These are phyloP conservation scores for Xylaria sp. DNA, from an alignment of 2,329 filamentous ascomycete species.

Conservation along the genomic window DNA sequence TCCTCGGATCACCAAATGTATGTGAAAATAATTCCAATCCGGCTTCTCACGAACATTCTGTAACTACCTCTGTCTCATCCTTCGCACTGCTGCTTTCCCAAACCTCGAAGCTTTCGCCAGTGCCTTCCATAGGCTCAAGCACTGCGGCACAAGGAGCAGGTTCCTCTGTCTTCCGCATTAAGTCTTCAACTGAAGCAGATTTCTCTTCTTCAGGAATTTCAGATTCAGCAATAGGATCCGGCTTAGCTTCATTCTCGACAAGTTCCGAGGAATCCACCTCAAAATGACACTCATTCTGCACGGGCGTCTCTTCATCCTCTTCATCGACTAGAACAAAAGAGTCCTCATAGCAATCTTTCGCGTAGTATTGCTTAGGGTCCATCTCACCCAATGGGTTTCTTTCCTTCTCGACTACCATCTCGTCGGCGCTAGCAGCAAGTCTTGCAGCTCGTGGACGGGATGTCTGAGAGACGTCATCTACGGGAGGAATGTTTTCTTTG, in stretches of 20 bases:
- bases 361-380: conserved; percentile 74
- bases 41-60: conserved; percentile 42
- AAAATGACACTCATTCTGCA: conserved; percentile 39
- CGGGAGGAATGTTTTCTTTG: conserved; percentile 93
- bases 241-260: neutral
- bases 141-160: conserved; percentile 58
- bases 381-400: conserved; percentile 75
- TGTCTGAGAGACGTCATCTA: conserved; percentile 71
- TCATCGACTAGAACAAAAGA: conserved; percentile 72
- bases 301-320: conserved; percentile 57
- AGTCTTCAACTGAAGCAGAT: conserved; percentile 50
- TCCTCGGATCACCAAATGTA: neutral
- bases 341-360: conserved; percentile 71
- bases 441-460: conserved; percentile 52
- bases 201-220: conserved; percentile 35
- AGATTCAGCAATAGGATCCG: neutral
- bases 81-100: conserved; percentile 77
- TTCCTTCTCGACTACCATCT: conserved; percentile 72
- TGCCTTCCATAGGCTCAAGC: conserved; percentile 67
- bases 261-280: conserved; percentile 46
- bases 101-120: conserved; percentile 71
- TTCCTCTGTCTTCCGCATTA: conserved; percentile 54
- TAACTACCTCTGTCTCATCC: conserved; percentile 61
- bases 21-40: neutral
- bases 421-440: conserved; percentile 54